Evolutionary conservation across 2,329 filamentous ascomycete genomes (phyloP).

Genomic region (Metarhizium brunneum): DNA sequence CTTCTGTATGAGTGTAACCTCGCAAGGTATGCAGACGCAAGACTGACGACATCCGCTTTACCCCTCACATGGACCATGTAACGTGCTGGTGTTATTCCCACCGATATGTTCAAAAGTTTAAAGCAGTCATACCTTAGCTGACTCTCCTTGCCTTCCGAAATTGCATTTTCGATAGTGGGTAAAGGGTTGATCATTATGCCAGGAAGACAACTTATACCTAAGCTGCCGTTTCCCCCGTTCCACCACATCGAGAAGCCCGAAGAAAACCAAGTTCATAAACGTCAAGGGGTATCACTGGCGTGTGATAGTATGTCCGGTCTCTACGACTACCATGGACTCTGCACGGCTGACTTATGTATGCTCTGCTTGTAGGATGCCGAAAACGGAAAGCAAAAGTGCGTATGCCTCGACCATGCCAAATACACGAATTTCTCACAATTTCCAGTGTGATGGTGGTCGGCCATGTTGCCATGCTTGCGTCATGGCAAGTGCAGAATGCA

Average conservation of each 20-base stretch:
- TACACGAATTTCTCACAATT: not conserved
- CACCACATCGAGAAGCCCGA: not conserved
- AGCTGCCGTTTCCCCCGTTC: not conserved
- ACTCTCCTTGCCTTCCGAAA: no score
- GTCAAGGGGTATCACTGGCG: not conserved
- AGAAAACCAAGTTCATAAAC: not conserved
- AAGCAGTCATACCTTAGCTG: no score
- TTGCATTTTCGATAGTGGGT: not conserved
- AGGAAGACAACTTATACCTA: not conserved
- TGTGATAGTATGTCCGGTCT: not conserved
- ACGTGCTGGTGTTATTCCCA: no score
- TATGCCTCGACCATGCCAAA: no score
- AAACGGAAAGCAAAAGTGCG: slow-evolving; percentile 5
- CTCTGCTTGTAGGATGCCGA: slow-evolving; percentile 5
- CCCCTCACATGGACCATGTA: no score
- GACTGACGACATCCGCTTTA: no score
- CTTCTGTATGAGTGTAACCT: no score
- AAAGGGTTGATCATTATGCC: not conserved
- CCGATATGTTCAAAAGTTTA: no score
- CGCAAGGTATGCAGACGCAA: no score
- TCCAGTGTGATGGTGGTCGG: slow-evolving; percentile 7
- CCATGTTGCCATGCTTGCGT: slow-evolving; percentile 3
- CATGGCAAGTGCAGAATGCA: not conserved
- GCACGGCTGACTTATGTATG: not conserved
- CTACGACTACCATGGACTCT: no score